Conservation (phyloP, 768 basidiomycete genomes). For the Trametes coccinea region DNA sequence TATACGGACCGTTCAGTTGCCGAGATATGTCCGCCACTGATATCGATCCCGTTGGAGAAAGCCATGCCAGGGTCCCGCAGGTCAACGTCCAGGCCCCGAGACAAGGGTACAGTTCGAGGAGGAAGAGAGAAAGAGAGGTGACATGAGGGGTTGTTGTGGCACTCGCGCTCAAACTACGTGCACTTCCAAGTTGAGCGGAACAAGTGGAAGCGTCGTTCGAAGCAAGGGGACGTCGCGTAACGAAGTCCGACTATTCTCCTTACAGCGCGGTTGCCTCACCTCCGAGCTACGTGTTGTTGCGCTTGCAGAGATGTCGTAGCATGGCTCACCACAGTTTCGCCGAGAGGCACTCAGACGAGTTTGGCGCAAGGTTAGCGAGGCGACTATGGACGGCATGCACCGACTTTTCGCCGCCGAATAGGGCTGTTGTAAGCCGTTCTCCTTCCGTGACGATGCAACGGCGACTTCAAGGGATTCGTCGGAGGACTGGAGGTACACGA, state of each 20-base stretch:
- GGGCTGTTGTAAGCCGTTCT: neutral
- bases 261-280: neutral
- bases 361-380: neutral
- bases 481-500: too few species aligned
- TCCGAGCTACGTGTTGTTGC: neutral
- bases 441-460: too few species aligned
- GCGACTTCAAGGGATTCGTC: neutral
- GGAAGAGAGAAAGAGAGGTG: neutral
- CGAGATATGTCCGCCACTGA: slow-evolving; percentile 24
- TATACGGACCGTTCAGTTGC: slow-evolving; percentile 6
- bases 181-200: slow-evolving; percentile 22
- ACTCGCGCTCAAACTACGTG: slow-evolving; percentile 8
- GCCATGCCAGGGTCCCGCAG: neutral
- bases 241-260: slow-evolving; percentile 15
- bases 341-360: slow-evolving; percentile 8
- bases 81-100: slow-evolving; percentile 2
- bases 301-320: neutral
- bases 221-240: neutral
- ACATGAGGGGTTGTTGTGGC: neutral
- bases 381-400: slow-evolving; percentile 8
- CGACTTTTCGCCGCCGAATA: slow-evolving; percentile 12
- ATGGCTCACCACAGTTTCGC: slow-evolving; percentile 9
- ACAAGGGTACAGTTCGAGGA: neutral
- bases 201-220: slow-evolving; percentile 7
- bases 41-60: slow-evolving; percentile 19